Conservation (phyloP, 345 rosid genomes). For the Lumnitzera littorea region DNA sequence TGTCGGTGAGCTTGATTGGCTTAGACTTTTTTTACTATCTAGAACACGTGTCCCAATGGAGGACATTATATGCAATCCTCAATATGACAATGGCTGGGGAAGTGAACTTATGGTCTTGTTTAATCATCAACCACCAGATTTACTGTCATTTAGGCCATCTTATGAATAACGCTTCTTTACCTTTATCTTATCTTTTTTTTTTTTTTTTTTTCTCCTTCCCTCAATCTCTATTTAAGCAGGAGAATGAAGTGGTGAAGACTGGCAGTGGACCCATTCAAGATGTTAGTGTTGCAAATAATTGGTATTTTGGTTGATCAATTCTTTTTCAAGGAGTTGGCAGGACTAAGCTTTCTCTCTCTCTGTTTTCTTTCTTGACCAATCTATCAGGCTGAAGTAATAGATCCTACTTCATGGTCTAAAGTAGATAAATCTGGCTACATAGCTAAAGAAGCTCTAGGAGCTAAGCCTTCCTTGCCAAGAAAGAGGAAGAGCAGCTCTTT, state of each 20-base stretch:
- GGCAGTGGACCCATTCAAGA: conserved; percentile 41
- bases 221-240: conserved; percentile 43
- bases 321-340: conserved; percentile 10
- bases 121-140: too few species aligned
- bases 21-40: too few species aligned
- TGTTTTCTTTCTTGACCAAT: not conserved
- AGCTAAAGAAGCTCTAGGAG: conserved; percentile 62
- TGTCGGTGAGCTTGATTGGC: too few species aligned
- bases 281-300: conserved; percentile 40
- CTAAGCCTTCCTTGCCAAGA: conserved; percentile 35
- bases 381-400: conserved; percentile 60
- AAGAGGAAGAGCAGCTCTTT: conserved; percentile 66
- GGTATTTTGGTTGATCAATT: conserved; percentile 22
- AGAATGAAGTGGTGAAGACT: conserved; percentile 39
- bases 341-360: too few species aligned
- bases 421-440: conserved; percentile 62
- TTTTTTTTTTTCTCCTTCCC: not conserved
- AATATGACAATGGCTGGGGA: not conserved
- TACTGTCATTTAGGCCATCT: too few species aligned
- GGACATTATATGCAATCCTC: not conserved
- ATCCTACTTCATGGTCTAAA: conserved; percentile 55
- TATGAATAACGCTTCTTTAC: not conserved
- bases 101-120: too few species aligned
- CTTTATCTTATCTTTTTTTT: not conserved
- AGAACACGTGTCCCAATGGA: too few species aligned